A percentile compares a stretch with the other conserved stretches of the same genome.
Conservation (phyloP, 345 rosid genomes). For the Ricinus communis region DNA sequence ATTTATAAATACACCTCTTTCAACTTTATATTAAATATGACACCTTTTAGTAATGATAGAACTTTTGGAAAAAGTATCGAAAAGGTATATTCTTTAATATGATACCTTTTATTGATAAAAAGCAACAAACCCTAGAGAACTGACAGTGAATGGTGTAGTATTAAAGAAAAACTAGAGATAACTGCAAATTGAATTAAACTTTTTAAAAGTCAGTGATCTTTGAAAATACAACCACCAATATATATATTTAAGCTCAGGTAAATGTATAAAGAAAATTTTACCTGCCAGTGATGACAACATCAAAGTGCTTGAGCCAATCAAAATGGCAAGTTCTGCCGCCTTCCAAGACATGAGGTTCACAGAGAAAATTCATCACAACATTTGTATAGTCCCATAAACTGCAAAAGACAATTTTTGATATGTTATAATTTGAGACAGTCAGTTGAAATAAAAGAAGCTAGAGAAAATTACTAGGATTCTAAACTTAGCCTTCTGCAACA, state of each 20-base stretch:
- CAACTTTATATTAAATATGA: too few relatives aligned
- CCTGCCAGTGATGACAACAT: slow-evolving; percentile 97
- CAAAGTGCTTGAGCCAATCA: slow-evolving; percentile 92
- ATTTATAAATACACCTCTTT: too few relatives aligned
- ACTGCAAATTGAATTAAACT: neutral
- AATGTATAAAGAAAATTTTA: slow-evolving; percentile 22
- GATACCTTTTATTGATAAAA: too few relatives aligned
- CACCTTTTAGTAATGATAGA: too few relatives aligned
- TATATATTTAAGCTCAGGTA: neutral
- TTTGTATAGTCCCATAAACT: slow-evolving; percentile 99
- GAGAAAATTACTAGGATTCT: neutral
- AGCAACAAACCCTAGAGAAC: neutral
- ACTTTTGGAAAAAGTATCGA: too few relatives aligned
- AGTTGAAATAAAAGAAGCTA: neutral
- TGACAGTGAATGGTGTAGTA: too few relatives aligned
- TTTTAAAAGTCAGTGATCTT: too few relatives aligned
- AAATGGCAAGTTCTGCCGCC: slow-evolving; percentile 52
- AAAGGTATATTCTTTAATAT: neutral
- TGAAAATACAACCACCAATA: too few relatives aligned
- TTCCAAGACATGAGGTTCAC: slow-evolving; percentile 44
- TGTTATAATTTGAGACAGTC: neutral
- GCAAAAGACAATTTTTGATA: slow-evolving; percentile 36
- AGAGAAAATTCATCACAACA: slow-evolving; percentile 93
- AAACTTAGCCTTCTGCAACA: neutral
- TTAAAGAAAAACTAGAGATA: too few relatives aligned